Base-by-base conservation (phyloP, 176 grass and related monocot species). In the Triticum urartu region DNA sequence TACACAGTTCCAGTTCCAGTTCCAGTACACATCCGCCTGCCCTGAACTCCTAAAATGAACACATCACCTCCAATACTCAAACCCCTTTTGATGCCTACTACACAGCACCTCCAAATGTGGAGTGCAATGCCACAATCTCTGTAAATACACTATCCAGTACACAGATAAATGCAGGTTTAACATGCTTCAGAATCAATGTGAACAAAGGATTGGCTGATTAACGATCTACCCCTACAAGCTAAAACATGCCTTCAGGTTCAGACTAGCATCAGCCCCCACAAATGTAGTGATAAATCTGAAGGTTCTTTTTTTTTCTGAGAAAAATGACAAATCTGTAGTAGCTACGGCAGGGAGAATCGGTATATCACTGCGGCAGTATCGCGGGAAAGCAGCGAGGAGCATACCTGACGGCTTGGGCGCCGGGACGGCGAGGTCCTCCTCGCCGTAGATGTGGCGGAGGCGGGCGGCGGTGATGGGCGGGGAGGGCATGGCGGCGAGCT, bases 391-490 rank as follows among this genome's bases (percentile, higher is more conserved):
- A 81, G 14, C 33, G 63, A 82, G 32, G 72, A 21, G 45, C 80
- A 25, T 42, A 90, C 89, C 85, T 80, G 28, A 59, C 8, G 28
- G 65, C 14, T 38, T 61, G 75, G 75, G 21, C 34, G 45, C 32
- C 22, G 84, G 36, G 5, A 43, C 5, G 7, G 65, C 20, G 13
- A 74, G 86, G 2, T 93, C 91, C 59, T 90, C 78, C 86, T 95
- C 95, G 32, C 93, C 95, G 70, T 94, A 95, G 84, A 98, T 98
- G 78, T 78, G 75, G 38, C 93, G 88, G 65, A 98, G 90, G 34
- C 92, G 91, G 75, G 92, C 56, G 8, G 75, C 30, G 15, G 96
- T 84, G 90, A 98, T 95, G 81, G 92, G 87, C 20, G 82, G 64
- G 38, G 86, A 87, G 13, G 95, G 89, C 39, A 40, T 10, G 7